Conservation (phyloP, 78 protist genomes). For the Pelomyxa schiedti region DNA sequence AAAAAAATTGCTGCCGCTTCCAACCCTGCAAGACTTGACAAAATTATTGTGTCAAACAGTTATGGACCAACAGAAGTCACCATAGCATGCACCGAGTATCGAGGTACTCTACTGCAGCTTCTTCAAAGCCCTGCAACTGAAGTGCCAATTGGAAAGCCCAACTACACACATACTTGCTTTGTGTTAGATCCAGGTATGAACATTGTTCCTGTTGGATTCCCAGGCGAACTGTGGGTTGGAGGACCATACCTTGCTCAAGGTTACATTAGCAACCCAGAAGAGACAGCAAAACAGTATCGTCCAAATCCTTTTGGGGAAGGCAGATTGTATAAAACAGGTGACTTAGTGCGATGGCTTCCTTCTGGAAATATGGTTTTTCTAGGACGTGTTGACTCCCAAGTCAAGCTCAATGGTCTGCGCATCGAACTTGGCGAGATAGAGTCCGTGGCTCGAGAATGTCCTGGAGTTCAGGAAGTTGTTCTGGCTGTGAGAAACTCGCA, state of each 20-base stretch:
- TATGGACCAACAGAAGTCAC: background rate
- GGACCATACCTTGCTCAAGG: slow-evolving; percentile 30
- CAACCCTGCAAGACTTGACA: too few species aligned
- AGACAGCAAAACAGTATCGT: slow-evolving; percentile 12
- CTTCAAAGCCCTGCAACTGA: background rate
- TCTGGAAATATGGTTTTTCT: background rate
- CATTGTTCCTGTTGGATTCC: slow-evolving; percentile 32
- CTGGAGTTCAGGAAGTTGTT: too few species aligned
- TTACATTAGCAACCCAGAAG: slow-evolving; percentile 31
- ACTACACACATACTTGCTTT: too few species aligned
- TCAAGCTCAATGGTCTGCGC: slow-evolving; percentile 32
- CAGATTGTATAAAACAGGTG: slow-evolving; percentile 22
- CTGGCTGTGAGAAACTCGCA: too few species aligned
- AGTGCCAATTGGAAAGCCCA: slow-evolving; percentile 8
- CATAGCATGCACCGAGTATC: background rate
- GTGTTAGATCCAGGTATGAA: slow-evolving; percentile 18
- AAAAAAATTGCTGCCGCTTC: too few species aligned
- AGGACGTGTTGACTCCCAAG: slow-evolving; percentile 17
- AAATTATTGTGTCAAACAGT: background rate
- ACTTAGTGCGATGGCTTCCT: slow-evolving; percentile 6
- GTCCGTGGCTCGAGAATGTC: too few species aligned
- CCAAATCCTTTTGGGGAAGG: background rate
- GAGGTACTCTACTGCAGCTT: background rate
- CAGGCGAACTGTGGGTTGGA: slow-evolving; percentile 43
- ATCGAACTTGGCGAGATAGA: slow-evolving; percentile 41